phyloP scores from a whole-genome alignment of 2,329 filamentous ascomycete genomes.

The Mycosphaerella sp. region DNA sequence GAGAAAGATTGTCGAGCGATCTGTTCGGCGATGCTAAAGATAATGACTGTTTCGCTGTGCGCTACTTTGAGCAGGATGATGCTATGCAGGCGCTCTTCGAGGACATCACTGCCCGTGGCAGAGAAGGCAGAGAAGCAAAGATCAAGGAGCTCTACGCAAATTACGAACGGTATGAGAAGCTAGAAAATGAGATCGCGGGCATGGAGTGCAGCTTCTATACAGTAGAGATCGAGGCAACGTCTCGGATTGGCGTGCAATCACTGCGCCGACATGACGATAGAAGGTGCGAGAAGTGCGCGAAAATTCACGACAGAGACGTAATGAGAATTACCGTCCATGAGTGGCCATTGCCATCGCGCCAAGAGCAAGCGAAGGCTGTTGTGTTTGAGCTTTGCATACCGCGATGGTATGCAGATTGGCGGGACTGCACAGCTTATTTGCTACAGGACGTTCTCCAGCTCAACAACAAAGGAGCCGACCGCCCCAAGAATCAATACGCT shows the following conservation, averaged over 20 bases:
- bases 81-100: not conserved
- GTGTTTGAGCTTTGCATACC: conserved; percentile 51
- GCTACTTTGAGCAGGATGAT: conserved; percentile 37
- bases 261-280: not conserved
- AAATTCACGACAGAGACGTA: conserved; percentile 31
- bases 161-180: too few relatives aligned
- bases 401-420: conserved; percentile 42
- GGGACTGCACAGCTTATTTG: conserved; percentile 35
- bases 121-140: not conserved
- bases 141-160: not conserved
- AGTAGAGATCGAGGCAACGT: too few relatives aligned
- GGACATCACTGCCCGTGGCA: not conserved
- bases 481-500: not conserved
- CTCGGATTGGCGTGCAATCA: too few relatives aligned
- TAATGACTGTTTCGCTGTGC: conserved; percentile 36
- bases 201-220: too few relatives aligned
- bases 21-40: not conserved
- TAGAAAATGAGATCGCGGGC: too few relatives aligned
- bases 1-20: not conserved
- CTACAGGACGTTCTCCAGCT: conserved; percentile 14
- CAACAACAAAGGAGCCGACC: not conserved
- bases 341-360: conserved; percentile 41
- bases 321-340: conserved; percentile 47
- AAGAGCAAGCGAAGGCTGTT: conserved; percentile 36
- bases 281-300: conserved; percentile 42